Conservation (phyloP, 2,329 filamentous ascomycete genomes). For the Aureobasidium leucospermi region DNA sequence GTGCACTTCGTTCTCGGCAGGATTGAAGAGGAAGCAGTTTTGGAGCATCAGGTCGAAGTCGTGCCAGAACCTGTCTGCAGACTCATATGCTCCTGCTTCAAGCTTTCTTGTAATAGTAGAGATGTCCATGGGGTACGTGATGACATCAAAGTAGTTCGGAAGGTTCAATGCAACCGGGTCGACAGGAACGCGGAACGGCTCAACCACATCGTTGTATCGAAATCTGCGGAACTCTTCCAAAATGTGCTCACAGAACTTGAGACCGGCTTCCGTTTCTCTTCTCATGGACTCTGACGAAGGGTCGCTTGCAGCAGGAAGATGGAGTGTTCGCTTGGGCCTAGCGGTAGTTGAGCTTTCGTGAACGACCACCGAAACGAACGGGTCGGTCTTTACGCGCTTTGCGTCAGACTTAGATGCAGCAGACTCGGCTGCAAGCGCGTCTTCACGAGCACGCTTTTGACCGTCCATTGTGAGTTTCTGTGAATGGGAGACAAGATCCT, state of each 20-base stretch:
- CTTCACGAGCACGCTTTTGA: not conserved
- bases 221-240: not conserved
- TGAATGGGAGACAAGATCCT: not conserved
- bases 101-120: not conserved
- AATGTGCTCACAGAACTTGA: not conserved
- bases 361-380: too few species aligned
- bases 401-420: not conserved
- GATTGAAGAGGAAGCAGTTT: not conserved
- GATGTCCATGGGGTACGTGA: not conserved
- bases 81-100: not conserved
- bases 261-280: too few species aligned
- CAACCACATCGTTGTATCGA: not conserved
- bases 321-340: too few species aligned
- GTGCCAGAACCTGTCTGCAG: not conserved
- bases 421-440: not conserved
- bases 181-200: not conserved
- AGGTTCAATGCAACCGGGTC: not conserved
- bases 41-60: not conserved
- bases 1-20: not conserved
- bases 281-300: too few species aligned
- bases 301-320: too few species aligned
- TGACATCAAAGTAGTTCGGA: not conserved
- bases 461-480: not conserved
- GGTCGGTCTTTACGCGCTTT: too few species aligned
- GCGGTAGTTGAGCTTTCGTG: too few species aligned